Percentiles rank a stretch among this genome's conserved stretches.
Evolutionary conservation across 495 filamentous ascomycete species (phyloP).

Genomic region (Penicillium soppii): DNA sequence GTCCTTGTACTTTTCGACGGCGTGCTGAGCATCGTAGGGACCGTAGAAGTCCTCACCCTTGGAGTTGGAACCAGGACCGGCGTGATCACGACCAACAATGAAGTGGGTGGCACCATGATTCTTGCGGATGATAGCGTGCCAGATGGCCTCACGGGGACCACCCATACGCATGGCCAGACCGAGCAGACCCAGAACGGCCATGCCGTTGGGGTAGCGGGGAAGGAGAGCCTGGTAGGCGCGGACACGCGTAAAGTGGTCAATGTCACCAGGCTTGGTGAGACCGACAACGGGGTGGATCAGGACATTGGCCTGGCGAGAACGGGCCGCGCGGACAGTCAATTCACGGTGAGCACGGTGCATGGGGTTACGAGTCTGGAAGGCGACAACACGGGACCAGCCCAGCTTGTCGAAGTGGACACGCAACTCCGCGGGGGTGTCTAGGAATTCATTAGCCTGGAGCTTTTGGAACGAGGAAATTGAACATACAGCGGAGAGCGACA

Average conservation of each 20-base stretch:
- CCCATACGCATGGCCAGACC: slow-evolving; percentile 99
- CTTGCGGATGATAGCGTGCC: slow-evolving; percentile 99
- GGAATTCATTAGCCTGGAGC: neutral
- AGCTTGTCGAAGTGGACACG: slow-evolving; percentile 98
- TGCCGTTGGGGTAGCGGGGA: slow-evolving; percentile 96
- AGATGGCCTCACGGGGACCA: slow-evolving; percentile 96
- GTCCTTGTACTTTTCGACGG: slow-evolving; percentile 92
- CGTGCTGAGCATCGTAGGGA: slow-evolving; percentile 96
- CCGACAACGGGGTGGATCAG: slow-evolving; percentile 99
- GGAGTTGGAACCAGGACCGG: slow-evolving; percentile 94
- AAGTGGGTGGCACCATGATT: slow-evolving; percentile 99
- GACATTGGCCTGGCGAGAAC: slow-evolving; percentile 92
- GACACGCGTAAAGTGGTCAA: slow-evolving; percentile 99
- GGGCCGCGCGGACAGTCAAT: slow-evolving; percentile 93
- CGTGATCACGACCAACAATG: slow-evolving; percentile 97
- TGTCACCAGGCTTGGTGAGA: slow-evolving; percentile 97
- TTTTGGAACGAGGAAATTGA: neutral
- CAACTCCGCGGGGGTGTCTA: slow-evolving; percentile 92
- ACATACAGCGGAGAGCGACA: slow-evolving; percentile 87
- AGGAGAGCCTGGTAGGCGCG: slow-evolving; percentile 97
- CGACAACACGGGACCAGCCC: slow-evolving; percentile 93
- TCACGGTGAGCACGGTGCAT: slow-evolving; percentile 99
- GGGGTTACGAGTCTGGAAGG: slow-evolving; percentile 98
- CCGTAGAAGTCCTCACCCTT: slow-evolving; percentile 97
- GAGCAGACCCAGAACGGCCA: slow-evolving; percentile 95